These are phyloP conservation scores for Tolypocladium inflatum DNA, from an alignment of 2,329 filamentous ascomycete genomes.

Conservation along the genomic window DNA sequence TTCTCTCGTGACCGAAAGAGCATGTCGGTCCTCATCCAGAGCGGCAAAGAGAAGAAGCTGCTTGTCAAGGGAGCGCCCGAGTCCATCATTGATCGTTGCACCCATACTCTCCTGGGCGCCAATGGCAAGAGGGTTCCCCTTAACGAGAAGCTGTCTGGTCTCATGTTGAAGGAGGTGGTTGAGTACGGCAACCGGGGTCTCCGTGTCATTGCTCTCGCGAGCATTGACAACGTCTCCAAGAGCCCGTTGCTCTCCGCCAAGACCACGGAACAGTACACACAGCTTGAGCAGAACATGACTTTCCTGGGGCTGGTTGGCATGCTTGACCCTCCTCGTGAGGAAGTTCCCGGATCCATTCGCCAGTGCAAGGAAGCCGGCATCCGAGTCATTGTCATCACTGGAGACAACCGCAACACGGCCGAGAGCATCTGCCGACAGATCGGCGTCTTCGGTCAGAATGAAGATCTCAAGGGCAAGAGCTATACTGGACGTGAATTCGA, in stretches of 20 bases:
- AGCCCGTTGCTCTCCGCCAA: constrained; percentile 69
- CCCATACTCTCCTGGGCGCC: constrained; percentile 66
- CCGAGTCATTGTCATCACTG: constrained; percentile 94
- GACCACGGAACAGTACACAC: constrained; percentile 71
- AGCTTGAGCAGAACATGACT: constrained; percentile 90
- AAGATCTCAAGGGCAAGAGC: constrained; percentile 84
- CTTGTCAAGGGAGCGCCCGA: constrained; percentile 96
- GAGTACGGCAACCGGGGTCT: constrained; percentile 89
- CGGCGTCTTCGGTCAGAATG: constrained; percentile 74
- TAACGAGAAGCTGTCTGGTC: constrained; percentile 54
- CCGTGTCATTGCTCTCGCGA: constrained; percentile 88
- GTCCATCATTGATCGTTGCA: constrained; percentile 86
- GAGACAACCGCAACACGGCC: constrained; percentile 94
- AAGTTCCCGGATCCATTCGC: constrained; percentile 76
- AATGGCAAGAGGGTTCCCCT: constrained; percentile 70
- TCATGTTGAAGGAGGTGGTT: constrained; percentile 71
- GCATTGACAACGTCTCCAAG: constrained; percentile 63
- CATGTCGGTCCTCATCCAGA: constrained; percentile 89
- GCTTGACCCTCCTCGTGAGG: constrained; percentile 90
- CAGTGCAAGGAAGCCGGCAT: constrained; percentile 92
- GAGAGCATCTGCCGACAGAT: constrained; percentile 98
- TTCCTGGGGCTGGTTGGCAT: constrained; percentile 90
- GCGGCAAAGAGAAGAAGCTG: constrained; percentile 62
- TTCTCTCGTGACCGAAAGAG: constrained; percentile 98
- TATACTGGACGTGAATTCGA: constrained; percentile 95